Evolutionary conservation across 2,329 filamentous ascomycete genomes (phyloP).

Genomic region (Pyrenochaeta sp.): DNA sequence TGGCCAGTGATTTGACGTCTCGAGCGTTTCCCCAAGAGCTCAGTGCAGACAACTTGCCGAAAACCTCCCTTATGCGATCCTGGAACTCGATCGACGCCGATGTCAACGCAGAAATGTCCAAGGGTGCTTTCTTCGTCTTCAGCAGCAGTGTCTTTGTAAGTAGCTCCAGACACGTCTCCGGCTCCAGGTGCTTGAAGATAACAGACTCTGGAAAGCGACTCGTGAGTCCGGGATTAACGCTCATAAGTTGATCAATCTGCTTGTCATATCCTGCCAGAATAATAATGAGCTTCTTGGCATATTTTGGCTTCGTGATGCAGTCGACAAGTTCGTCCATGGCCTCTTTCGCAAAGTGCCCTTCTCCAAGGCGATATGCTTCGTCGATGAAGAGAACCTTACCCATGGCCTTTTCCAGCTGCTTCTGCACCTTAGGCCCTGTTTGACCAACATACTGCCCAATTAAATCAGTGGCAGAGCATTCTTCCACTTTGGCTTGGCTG

Average conservation of each 20-base stretch:
- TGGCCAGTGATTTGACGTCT: constrained; percentile 65
- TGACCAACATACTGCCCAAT: constrained; percentile 74
- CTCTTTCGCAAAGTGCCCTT: constrained; percentile 65
- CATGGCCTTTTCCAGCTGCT: constrained; percentile 66
- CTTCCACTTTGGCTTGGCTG: constrained; percentile 64
- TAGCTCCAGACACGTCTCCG: constrained; percentile 41
- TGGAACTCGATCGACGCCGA: constrained; percentile 20
- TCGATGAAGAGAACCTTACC: constrained; percentile 76
- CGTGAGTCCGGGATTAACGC: constrained; percentile 67
- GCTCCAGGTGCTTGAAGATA: constrained; percentile 57
- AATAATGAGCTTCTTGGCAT: constrained; percentile 66
- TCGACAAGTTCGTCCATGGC: constrained; percentile 62
- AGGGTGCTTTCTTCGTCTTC: constrained; percentile 37
- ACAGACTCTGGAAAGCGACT: constrained; percentile 71
- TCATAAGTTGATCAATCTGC: constrained; percentile 70
- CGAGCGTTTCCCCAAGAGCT: constrained; percentile 69
- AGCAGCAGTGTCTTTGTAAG: constrained; percentile 52
- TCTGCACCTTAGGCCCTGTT: constrained; percentile 70
- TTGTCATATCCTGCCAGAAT: constrained; percentile 74
- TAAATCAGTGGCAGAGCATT: constrained; percentile 73
- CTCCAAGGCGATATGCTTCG: constrained; percentile 71
- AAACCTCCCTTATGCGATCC: constrained; percentile 33
- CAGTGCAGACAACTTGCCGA: constrained; percentile 53
- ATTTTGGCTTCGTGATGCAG: constrained; percentile 64
- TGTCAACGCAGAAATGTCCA: constrained; percentile 37